Evolutionary conservation across 768 basidiomycete species (phyloP), one percentile per base, ranked within the genome.

Genomic region (Rhizopogon sp.): DNA sequence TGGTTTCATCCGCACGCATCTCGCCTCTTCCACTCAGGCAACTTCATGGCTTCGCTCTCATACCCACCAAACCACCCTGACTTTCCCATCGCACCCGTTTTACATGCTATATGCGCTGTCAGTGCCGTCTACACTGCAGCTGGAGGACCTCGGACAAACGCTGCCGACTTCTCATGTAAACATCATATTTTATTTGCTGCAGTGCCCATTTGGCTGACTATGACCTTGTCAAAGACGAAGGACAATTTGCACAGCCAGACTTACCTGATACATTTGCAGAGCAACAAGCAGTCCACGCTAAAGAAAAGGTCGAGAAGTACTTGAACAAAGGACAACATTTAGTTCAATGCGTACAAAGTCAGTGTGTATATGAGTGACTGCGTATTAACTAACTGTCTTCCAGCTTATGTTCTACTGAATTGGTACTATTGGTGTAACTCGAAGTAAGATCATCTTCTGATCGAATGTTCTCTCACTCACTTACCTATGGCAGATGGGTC

Each of bases 101-200:
- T 95, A 0, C 92, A 95, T 64, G 89, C 90, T n/a, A 88, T 95
- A 49, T 92, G 90, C 68, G 91, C 90, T 2, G 76, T 86, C 37
- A 85, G 87, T 14, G 85, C 88, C 55, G 71, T 86, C 20, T 91
- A 90, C 60, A 90, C 88, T 1, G 82, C 84, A 14, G 84, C 82
- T 3, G 81, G 43, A 28, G 55, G 55, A 49, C 61, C 57, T 20
- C 54, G 58, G 14, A 39, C 52, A 14, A 55, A 45, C 47, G 41
- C 51, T 17, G 28, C 31, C 14, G 44, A 37, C 75, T 79, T 65
- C 76, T 77, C 78, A 65, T 55, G 63, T 61, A 39, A 57, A 16
- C 2, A 40, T 44, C 43, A 39, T 46, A 43, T 43, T 39, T 14
- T 35, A 16, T 22, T 49, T 22, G 46, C 14, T 16, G 1, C 14